Conservation (phyloP, 2,329 filamentous ascomycete species). For the Fusarium caatingaense region DNA sequence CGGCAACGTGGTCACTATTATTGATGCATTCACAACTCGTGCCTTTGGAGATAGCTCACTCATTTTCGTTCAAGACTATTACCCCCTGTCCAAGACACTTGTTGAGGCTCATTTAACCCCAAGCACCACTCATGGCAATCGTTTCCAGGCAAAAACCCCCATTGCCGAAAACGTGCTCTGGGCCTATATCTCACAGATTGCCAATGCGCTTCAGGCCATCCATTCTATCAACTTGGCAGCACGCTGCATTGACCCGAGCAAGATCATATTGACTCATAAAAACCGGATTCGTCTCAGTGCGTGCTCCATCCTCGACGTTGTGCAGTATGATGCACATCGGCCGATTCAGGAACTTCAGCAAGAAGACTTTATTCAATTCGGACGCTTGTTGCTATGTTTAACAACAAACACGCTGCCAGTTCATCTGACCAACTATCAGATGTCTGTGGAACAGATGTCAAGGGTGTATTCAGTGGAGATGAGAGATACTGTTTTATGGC, state of each 20-base stretch:
- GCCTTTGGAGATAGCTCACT: constrained; percentile 95
- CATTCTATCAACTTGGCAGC: constrained; percentile 85
- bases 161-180: constrained; percentile 83
- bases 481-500: constrained; percentile 83
- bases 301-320: constrained; percentile 89
- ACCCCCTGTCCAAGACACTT: constrained; percentile 89
- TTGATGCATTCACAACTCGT: constrained; percentile 93
- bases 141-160: constrained; percentile 58
- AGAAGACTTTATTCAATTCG: constrained; percentile 87
- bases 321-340: constrained; percentile 79
- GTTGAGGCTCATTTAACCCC: constrained; percentile 79
- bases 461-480: constrained; percentile 82
- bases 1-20: constrained; percentile 83
- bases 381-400: constrained; percentile 84
- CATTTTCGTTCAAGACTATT: constrained; percentile 93
- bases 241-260: constrained; percentile 85
- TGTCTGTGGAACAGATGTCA: constrained; percentile 79
- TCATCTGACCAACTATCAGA: constrained; percentile 70
- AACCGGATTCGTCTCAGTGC: constrained; percentile 89
- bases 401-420: constrained; percentile 73
- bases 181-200: constrained; percentile 92
- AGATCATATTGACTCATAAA: constrained; percentile 90
- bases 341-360: constrained; percentile 82
- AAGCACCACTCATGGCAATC: constrained; percentile 55
- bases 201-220: constrained; percentile 87